These are phyloP conservation scores for Xylaria cubensis DNA, from an alignment of 495 filamentous ascomycete genomes.

Conservation along the genomic window DNA sequence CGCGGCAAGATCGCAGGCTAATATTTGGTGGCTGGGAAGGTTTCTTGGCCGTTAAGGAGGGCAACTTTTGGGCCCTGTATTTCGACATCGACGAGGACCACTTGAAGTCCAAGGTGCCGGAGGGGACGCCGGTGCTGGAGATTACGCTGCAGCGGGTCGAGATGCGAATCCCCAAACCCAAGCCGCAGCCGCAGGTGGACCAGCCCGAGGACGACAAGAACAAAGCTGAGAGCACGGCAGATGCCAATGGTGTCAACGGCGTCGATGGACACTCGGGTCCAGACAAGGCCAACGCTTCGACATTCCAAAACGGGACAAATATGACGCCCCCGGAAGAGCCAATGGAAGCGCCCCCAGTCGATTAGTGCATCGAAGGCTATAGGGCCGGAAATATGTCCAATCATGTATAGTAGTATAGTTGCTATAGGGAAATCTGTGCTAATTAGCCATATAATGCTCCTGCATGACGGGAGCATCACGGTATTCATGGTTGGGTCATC, in stretches of 20 bases:
- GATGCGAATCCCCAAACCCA: constrained; percentile 38
- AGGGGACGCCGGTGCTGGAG: constrained; percentile 45
- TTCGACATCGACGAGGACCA: constrained; percentile 56
- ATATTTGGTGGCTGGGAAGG: constrained; percentile 60
- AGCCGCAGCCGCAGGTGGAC: constrained; percentile 33
- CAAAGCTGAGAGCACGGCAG: constrained; percentile 15
- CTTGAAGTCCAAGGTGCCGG: constrained; percentile 44
- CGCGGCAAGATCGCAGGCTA: constrained; percentile 52
- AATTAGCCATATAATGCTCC: constrained; percentile 18
- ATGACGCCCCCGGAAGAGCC: constrained; percentile 22
- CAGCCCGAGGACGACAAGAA: constrained; percentile 18
- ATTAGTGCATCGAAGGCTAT: constrained; percentile 15
- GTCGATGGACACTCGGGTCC: constrained; percentile 8
- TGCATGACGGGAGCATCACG: constrained; percentile 13
- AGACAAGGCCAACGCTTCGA: constrained; percentile 23
- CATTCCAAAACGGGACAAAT: constrained; percentile 21
- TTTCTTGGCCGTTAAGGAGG: constrained; percentile 53
- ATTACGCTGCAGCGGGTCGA: constrained; percentile 52
- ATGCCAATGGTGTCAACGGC: not conserved
- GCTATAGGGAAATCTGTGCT: constrained; percentile 9
- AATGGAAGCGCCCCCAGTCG: constrained; percentile 27
- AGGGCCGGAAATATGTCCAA: not conserved
- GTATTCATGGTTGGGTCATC: not conserved
- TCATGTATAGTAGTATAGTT: not conserved
- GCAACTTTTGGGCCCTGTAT: constrained; percentile 54